Conservation (phyloP, 1,284 basidiomycete genomes). For the Chalciporus sp. region DNA sequence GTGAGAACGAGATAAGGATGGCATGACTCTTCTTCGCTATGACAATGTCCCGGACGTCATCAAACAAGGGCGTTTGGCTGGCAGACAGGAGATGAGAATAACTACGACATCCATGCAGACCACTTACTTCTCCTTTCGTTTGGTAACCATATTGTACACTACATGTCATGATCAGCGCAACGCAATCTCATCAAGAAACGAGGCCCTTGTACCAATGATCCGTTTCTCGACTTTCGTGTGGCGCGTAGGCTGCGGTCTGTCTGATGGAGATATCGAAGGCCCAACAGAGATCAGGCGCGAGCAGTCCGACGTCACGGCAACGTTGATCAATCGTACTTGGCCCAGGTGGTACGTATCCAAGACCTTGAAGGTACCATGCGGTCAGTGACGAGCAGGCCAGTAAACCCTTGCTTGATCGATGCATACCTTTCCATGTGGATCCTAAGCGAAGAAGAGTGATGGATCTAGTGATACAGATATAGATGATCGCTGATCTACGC, state of each 20-base stretch:
- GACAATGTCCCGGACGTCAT: conserved; percentile 75
- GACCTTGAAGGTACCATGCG: conserved; percentile 37
- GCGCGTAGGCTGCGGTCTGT: conserved; percentile 71
- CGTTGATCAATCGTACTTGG: conserved; percentile 69
- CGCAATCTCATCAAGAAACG: neutral
- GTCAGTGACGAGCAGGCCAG: neutral
- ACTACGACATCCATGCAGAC: neutral
- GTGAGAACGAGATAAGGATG: conserved; percentile 69
- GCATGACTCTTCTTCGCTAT: conserved; percentile 59
- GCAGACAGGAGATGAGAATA: neutral
- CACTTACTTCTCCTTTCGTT: conserved; percentile 66
- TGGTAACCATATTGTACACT: conserved; percentile 74
- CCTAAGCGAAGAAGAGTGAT: conserved; percentile 35
- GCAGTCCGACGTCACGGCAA: conserved; percentile 71
- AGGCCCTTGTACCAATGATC: conserved; percentile 58
- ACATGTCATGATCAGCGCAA: neutral
- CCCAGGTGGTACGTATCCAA: conserved; percentile 65
- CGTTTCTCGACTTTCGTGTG: conserved; percentile 72
- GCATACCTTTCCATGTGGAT: conserved; percentile 46
- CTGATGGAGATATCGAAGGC: conserved; percentile 60
- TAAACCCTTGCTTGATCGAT: neutral
- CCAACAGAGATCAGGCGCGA: conserved; percentile 70
- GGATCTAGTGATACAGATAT: conserved; percentile 16
- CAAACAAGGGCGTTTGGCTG: conserved; percentile 77
- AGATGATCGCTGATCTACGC: conserved; percentile 14